Conservation (phyloP, 2,329 filamentous ascomycete genomes). For the Neopestalotiopsis clavispora region DNA sequence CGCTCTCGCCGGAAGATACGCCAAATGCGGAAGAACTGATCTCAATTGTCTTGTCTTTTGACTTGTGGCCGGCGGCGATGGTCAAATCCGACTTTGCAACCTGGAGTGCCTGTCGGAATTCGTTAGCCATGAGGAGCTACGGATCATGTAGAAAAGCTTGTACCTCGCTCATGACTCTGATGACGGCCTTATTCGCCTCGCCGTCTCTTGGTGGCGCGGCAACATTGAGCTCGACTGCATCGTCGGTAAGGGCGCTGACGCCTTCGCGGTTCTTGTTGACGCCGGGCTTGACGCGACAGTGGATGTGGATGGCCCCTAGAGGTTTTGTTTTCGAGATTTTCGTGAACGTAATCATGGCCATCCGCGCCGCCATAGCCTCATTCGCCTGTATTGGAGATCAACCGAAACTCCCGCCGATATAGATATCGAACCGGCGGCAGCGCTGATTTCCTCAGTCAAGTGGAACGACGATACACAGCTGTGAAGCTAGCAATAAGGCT, state of each 20-base stretch:
- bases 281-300: conserved; percentile 72
- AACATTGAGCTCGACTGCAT: conserved; percentile 68
- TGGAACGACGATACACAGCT: no score
- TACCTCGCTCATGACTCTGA: conserved; percentile 66
- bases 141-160: conserved; percentile 19
- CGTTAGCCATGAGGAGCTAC: neutral
- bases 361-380: conserved; percentile 41
- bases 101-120: conserved; percentile 51
- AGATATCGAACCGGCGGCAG: neutral
- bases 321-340: conserved; percentile 45
- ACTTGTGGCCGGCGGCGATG: conserved; percentile 67
- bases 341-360: conserved; percentile 50
- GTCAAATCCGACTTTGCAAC: conserved; percentile 68
- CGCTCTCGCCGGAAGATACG: neutral
- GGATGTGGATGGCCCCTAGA: conserved; percentile 57
- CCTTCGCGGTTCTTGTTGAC: conserved; percentile 66
- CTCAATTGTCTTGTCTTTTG: conserved; percentile 64
- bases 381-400: no score
- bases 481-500: no score
- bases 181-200: conserved; percentile 71
- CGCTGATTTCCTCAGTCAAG: neutral
- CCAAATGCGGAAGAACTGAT: conserved; percentile 3
- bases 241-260: conserved; percentile 58
- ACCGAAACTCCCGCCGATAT: no score
- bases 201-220: conserved; percentile 69